Conservation (phyloP, 352 stramenopile species). For the Phytopythium chamaehyphon region DNA sequence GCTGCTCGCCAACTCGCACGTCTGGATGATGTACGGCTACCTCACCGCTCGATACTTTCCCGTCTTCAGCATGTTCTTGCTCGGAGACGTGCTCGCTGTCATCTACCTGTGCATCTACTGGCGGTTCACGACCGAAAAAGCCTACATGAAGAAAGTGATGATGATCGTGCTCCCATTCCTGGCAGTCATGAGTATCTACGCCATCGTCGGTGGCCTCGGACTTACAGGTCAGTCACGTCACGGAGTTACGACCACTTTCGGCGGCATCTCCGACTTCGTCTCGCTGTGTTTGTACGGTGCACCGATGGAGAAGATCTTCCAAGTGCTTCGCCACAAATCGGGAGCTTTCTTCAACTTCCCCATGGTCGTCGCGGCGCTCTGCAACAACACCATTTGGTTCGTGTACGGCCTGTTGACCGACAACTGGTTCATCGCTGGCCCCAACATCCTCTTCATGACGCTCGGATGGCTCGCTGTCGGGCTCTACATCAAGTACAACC, state of each 20-base stretch:
- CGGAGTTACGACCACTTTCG: constrained; percentile 14
- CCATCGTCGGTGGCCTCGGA: constrained; percentile 17
- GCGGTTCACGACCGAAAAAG: constrained; percentile 18
- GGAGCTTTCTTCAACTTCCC: constrained; percentile 43
- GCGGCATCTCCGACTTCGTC: constrained; percentile 17
- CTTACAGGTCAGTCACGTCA: constrained; percentile 20
- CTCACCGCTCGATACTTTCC: constrained; percentile 37
- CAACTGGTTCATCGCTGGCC: constrained; percentile 29
- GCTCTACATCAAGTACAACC: constrained; percentile 20
- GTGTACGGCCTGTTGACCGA: constrained; percentile 24
- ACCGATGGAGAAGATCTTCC: constrained; percentile 36
- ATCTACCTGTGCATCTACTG: constrained; percentile 26
- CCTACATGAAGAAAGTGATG: constrained; percentile 17
- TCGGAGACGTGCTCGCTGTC: constrained; percentile 21
- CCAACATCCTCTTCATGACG: constrained; percentile 26
- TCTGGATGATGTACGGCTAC: constrained; percentile 34
- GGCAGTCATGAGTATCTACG: constrained; percentile 19
- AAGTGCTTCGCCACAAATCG: constrained; percentile 36
- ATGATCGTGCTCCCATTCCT: constrained; percentile 13
- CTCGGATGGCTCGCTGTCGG: constrained; percentile 19
- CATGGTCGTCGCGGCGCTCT: constrained; percentile 28
- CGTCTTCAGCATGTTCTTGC: constrained; percentile 33
- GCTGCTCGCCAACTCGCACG: constrained; percentile 28
- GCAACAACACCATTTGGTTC: constrained; percentile 19
- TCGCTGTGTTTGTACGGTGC: constrained; percentile 20